Evolutionary conservation across 495 filamentous ascomycete genomes (phyloP).

Genomic region (Trichoderma orchidacearum): DNA sequence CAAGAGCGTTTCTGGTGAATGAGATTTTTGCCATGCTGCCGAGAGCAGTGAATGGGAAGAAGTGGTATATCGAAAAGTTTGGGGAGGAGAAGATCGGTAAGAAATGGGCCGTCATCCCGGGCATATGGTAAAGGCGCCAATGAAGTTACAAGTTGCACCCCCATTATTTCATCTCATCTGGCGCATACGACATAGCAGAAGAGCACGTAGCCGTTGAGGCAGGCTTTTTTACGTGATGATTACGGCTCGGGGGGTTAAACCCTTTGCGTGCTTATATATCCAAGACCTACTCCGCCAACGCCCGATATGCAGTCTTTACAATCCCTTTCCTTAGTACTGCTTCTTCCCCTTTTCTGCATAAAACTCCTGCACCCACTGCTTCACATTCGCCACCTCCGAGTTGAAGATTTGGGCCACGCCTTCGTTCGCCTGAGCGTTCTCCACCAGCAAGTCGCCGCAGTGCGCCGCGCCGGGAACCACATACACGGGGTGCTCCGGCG

Average conservation of each 20-base stretch:
- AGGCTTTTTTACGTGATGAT: no score
- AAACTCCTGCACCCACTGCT: slow-evolving; percentile 35
- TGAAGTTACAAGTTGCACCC: no score
- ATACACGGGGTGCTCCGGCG: slow-evolving; percentile 28
- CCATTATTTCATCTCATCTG: no score
- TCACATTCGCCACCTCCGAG: slow-evolving; percentile 30
- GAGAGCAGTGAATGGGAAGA: slow-evolving; percentile 64
- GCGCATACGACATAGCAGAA: no score
- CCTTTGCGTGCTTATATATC: background rate
- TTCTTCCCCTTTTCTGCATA: slow-evolving; percentile 9
- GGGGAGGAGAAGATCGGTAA: slow-evolving; percentile 60
- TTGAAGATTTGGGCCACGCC: slow-evolving; percentile 21
- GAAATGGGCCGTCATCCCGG: slow-evolving; percentile 74
- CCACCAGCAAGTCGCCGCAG: slow-evolving; percentile 31
- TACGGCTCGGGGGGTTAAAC: no score
- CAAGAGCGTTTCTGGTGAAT: slow-evolving; percentile 69
- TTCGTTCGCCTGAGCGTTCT: slow-evolving; percentile 19
- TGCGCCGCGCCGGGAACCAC: slow-evolving; percentile 43
- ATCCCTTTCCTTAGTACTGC: background rate
- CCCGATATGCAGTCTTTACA: background rate
- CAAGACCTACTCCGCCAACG: background rate
- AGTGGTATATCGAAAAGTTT: slow-evolving; percentile 85
- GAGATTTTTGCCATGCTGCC: slow-evolving; percentile 85
- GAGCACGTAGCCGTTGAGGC: no score
- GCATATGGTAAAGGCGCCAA: slow-evolving; percentile 44